Base-by-base conservation (phyloP, 2,329 filamentous ascomycete genomes). In the Chalaropsis ovoidea region DNA sequence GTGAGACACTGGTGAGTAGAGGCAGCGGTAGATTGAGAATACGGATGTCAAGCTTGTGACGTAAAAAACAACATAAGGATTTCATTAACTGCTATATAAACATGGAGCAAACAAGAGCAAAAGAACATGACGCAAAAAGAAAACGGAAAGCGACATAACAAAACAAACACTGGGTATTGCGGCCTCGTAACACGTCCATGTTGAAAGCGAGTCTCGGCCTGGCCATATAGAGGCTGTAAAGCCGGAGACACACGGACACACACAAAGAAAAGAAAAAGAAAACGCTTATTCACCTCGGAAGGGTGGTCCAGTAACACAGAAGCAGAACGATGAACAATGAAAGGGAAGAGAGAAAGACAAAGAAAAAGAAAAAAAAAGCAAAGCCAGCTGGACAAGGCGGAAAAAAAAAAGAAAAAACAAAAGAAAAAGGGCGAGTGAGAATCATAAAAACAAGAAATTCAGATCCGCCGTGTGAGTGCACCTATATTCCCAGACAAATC, bases 1-100 rank as follows among this genome's bases (percentile, higher is more conserved):
- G 83, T 85, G 62, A 79, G 86, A 63, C 87, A 90, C 74, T 90
- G 88, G 87, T 91, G 35, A 63, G 22, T 42, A 22, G 52, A 43
- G 49, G 39, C 24, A 35, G 17, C 19, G 15, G 10, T 17, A 39
- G 7, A 61, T 22, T 24, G 42, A 39, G 31, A 31, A 17, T 17
- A 31, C 22, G 10, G n/a, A 27, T 56, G 15, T 35, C 15, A 31
- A 31, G 7, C 13, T 15, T 7, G 22, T 3, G 52, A 56, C 13
- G 17, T 17, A 56, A 56, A 31, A 56, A 31, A 31, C n/a, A n/a
- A 31, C 52, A 35, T 56, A 15, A 31, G 6, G 22, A 56, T n/a
- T 35, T 56, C 52, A 56, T 56, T 56, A 27, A 31, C 27, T 56
- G 52, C 24, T 17, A 56, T 56, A 56, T 27, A 56, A 31, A 56